These are phyloP conservation scores for Mycena leptocephala DNA, from an alignment of 768 basidiomycete genomes.

Conservation along the genomic window DNA sequence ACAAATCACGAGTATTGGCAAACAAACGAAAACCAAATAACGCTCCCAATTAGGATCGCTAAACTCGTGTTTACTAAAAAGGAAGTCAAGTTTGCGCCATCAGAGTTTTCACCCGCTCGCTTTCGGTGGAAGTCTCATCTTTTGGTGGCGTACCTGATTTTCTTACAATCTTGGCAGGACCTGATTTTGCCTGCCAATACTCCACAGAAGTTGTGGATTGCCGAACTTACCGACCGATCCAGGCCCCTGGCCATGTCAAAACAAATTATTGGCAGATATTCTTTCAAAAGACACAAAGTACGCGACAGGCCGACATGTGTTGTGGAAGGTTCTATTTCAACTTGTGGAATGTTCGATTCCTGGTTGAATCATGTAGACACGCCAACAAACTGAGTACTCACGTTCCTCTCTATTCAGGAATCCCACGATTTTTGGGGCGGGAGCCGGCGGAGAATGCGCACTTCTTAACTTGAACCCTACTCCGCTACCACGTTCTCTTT, in stretches of 20 bases:
- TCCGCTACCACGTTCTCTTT: not conserved
- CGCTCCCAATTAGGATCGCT: constrained; percentile 4
- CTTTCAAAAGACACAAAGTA: not conserved
- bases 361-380: not conserved
- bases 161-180: no score
- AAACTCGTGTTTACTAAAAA: constrained; percentile 1
- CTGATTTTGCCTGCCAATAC: no score
- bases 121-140: not conserved
- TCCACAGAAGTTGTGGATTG: no score
- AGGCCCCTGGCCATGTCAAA: no score
- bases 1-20: not conserved
- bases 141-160: constrained; percentile 3
- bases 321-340: not conserved
- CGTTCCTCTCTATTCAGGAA: no score
- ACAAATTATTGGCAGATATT: not conserved
- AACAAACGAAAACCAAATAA: not conserved
- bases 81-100: not conserved
- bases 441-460: not conserved
- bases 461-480: not conserved
- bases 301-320: not conserved
- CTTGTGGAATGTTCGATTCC: constrained; percentile 5
- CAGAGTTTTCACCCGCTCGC: not conserved
- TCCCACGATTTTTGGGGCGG: not conserved
- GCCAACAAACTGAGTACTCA: not conserved
- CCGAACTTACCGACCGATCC: no score